Evolutionary conservation across 1,284 basidiomycete genomes (phyloP).

Genomic region (Calocybe gambosa): DNA sequence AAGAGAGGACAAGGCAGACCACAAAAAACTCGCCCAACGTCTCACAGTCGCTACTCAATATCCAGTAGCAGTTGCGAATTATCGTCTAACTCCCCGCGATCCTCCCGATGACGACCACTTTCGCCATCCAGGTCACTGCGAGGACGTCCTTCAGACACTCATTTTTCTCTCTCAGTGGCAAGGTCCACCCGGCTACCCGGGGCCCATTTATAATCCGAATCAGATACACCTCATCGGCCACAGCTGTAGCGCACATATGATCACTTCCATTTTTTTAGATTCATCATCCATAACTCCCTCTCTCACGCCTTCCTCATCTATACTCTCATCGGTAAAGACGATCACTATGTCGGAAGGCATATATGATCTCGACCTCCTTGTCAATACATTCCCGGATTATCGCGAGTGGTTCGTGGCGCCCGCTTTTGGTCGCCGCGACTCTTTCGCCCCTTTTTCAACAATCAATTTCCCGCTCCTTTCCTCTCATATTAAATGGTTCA

Average conservation of each 20-base stretch:
- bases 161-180: conserved; percentile 43
- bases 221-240: conserved; percentile 63
- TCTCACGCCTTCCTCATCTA: conserved; percentile 39
- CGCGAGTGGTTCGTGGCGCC: conserved; percentile 58
- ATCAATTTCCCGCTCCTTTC: conserved; percentile 32
- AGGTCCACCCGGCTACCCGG: conserved; percentile 24
- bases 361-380: conserved; percentile 62
- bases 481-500: conserved; percentile 50
- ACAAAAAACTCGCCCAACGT: conserved; percentile 44
- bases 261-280: conserved; percentile 62
- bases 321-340: conserved; percentile 46
- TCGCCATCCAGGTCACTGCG: conserved; percentile 64
- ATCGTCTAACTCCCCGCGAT: conserved; percentile 52
- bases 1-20: conserved; percentile 67
- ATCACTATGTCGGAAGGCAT: conserved; percentile 68
- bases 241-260: conserved; percentile 76
- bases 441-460: conserved; percentile 47
- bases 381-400: conserved; percentile 58
- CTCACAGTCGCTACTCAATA: conserved; percentile 44
- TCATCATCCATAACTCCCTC: conserved; percentile 34
- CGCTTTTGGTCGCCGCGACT: conserved; percentile 46
- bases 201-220: conserved; percentile 33
- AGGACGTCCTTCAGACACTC: conserved; percentile 58
- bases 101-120: conserved; percentile 34
- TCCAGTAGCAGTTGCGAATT: conserved; percentile 68